These are phyloP conservation scores for Moniliella sp. DNA, from an alignment of 1,284 basidiomycete species.

Conservation along the genomic window DNA sequence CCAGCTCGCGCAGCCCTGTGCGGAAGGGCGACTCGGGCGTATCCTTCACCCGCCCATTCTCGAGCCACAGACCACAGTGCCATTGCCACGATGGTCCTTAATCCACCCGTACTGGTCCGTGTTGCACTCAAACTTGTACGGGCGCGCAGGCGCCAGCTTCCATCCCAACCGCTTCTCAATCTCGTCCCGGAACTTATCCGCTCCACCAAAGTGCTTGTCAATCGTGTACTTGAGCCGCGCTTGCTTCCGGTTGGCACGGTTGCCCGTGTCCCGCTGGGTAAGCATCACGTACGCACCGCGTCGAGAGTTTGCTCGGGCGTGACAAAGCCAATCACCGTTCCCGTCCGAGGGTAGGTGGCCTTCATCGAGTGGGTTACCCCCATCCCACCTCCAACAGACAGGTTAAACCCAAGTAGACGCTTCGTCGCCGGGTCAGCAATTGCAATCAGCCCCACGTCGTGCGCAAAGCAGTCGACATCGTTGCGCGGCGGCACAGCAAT, in stretches of 20 bases:
- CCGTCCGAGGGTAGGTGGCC: constrained; percentile 85
- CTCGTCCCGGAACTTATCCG: constrained; percentile 49
- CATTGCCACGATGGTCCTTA: constrained; percentile 67
- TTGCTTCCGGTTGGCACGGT: constrained; percentile 46
- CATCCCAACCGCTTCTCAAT: constrained; percentile 76
- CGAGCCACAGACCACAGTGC: constrained; percentile 84
- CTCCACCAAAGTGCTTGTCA: constrained; percentile 56
- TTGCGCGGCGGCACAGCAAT: constrained; percentile 89
- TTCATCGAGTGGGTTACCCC: constrained; percentile 97
- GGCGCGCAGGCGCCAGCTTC: constrained; percentile 45
- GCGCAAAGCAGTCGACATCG: constrained; percentile 84
- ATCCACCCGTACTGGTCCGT: constrained; percentile 85
- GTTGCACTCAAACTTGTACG: constrained; percentile 69
- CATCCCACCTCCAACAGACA: constrained; percentile 62
- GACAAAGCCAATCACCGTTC: constrained; percentile 75
- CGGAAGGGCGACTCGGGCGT: constrained; percentile 77
- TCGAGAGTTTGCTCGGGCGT: constrained; percentile 62
- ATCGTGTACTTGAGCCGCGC: constrained; percentile 74
- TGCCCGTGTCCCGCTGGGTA: constrained; percentile 82
- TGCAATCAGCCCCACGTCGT: constrained; percentile 85
- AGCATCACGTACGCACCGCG: constrained; percentile 78
- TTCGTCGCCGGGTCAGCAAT: constrained; percentile 44
- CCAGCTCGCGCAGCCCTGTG: constrained; percentile 72
- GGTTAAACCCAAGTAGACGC: constrained; percentile 36
- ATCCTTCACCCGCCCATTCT: constrained; percentile 89